These are phyloP conservation scores for Moricandia moricandioides DNA, from an alignment of 345 rosid genomes.

Conservation along the genomic window DNA sequence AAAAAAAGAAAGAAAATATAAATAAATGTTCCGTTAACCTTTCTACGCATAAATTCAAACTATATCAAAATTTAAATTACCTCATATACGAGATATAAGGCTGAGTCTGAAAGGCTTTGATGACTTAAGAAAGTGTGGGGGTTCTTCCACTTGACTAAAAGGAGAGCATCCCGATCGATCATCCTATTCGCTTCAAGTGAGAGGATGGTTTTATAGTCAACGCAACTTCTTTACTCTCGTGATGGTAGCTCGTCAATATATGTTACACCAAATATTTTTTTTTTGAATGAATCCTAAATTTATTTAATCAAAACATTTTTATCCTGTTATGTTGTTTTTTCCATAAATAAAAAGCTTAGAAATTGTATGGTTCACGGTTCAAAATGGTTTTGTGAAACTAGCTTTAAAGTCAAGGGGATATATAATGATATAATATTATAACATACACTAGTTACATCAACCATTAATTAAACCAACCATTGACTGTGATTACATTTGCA, in stretches of 20 bases:
- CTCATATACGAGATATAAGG: not conserved
- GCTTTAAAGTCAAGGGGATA: not conserved
- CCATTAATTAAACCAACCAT: not conserved
- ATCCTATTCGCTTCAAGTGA: not conserved
- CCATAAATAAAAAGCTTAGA: not conserved
- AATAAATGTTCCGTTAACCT: not conserved
- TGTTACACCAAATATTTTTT: too few species aligned
- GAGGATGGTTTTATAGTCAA: not conserved
- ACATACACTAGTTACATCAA: not conserved
- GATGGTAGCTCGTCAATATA: not conserved
- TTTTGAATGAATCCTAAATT: too few species aligned
- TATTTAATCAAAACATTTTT: too few species aligned
- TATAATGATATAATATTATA: not conserved
- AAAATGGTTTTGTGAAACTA: not conserved
- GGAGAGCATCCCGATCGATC: not conserved
- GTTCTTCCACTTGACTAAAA: not conserved
- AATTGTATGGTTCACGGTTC: not conserved
- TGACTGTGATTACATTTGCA: constrained; percentile 24
- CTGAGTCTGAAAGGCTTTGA: not conserved
- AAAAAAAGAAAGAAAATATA: not conserved
- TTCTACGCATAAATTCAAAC: not conserved
- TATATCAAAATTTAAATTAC: not conserved
- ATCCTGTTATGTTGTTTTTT: not conserved
- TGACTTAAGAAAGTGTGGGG: not conserved
- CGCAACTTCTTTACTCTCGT: not conserved